Base-by-base conservation (phyloP, 306 rosid species). In the Quercus bicolor region DNA sequence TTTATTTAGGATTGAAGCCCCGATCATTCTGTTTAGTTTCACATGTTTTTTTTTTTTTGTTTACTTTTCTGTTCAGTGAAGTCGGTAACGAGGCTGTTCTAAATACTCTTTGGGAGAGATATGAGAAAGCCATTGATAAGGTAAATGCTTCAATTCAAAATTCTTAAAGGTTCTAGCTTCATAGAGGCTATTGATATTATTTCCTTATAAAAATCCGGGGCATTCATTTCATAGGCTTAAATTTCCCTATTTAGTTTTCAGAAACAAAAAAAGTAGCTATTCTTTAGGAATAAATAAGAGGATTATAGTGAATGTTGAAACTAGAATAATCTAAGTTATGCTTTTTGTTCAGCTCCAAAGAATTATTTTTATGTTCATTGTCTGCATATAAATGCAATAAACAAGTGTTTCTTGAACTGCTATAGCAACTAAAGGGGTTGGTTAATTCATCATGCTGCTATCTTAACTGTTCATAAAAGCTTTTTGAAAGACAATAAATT, bases 81-180 rank as follows among this genome's bases (percentile, higher is more conserved):
- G 85, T 81, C 77, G 98, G 98, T 21, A 95, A 95, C 28, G 98
- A 95, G 87, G 98, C 91, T 24, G 89, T 95, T 82, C 75, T 95
- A 64, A 92, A 88, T 84, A 85, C 90, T 82, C 92, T 95, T 52
- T 95, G 98, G 98, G 93, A 87, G 84, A 88, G 94, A 87, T 91
- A 78, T 80, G 94, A 90, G 82, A 87, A 87, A 82, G 83, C 80
- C 78, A 84, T 78, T 51, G 96, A 90, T 78, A 93, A 91, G 98
- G 98, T 93, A 94, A 37, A 54, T n/a, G 56, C 23, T 34, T 61
- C n/a, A 76, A 60, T 75, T 34, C 70, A 57, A 26, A 64, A 56
- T n/a, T 76, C 68, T 76, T 68, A 69, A 68, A 53, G 80, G 80
- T 77, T 56, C 15, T 61, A 80, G 52, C 79, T 78, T 80, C 53